These are phyloP conservation scores for Rubus parviflorus DNA, from an alignment of 306 rosid genomes.

Conservation along the genomic window DNA sequence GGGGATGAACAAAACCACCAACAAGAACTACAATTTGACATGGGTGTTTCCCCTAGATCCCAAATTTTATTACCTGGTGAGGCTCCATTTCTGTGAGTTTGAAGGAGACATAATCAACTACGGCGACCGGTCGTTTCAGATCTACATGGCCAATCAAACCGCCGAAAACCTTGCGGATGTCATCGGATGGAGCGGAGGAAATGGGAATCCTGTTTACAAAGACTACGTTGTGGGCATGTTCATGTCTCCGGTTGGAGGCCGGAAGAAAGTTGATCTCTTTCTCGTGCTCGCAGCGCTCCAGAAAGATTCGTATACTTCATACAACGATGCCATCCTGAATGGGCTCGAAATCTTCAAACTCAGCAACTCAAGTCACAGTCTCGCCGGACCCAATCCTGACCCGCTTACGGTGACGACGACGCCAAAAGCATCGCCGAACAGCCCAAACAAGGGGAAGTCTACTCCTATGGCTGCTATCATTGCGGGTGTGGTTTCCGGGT, in stretches of 20 bases:
- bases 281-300: not conserved
- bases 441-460: not conserved
- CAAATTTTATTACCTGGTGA: constrained; percentile 26
- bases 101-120: fast-evolving
- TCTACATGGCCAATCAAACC: constrained; percentile 7
- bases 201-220: constrained; percentile 4
- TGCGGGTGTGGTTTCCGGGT: constrained; percentile 3
- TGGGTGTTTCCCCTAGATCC: constrained; percentile 19
- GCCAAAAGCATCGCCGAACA: not conserved
- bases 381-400: constrained; percentile 27
- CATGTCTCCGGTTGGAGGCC: not conserved
- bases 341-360: constrained; percentile 42
- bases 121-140: not conserved
- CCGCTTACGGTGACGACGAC: not conserved
- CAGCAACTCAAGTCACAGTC: not conserved
- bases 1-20: not conserved
- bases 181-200: not conserved
- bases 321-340: constrained; percentile 33
- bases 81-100: constrained; percentile 43
- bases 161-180: not conserved
- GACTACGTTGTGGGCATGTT: constrained; percentile 16
- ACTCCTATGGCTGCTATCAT: not conserved
- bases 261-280: constrained; percentile 9
- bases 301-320: fast-evolving
- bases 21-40: constrained; percentile 18